A percentile compares a stretch with the other conserved stretches of the same genome.
phyloP scores from a whole-genome alignment of 2,329 filamentous ascomycete genomes.

The Stemphylium lycopersici region DNA sequence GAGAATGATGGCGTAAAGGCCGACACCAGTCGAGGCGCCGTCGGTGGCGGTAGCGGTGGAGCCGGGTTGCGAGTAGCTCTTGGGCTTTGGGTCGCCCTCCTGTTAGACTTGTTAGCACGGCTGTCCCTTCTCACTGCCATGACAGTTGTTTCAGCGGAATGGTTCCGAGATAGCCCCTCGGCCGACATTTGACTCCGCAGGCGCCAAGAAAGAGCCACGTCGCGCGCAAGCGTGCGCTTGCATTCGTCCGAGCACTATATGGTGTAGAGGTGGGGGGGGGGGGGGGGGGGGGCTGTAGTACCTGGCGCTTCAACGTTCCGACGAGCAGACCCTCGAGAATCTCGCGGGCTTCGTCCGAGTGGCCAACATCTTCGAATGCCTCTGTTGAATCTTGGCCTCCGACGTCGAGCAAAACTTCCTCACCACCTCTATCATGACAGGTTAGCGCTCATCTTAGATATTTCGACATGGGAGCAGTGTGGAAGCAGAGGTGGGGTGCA shows the following conservation, averaged over 20 bases:
- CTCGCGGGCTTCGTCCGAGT: constrained; percentile 97
- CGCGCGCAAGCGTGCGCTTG: background rate
- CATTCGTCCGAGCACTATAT: too few relatives aligned
- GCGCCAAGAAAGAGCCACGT: background rate
- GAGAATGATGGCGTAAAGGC: constrained; percentile 80
- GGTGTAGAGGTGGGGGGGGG: background rate
- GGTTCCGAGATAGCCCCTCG: constrained; percentile 23
- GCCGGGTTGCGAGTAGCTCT: constrained; percentile 59
- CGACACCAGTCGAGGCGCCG: constrained; percentile 70
- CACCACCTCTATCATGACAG: constrained; percentile 77
- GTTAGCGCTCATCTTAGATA: constrained; percentile 11
- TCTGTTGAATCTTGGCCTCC: constrained; percentile 95
- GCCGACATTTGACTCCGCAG: background rate
- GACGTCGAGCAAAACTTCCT: constrained; percentile 96
- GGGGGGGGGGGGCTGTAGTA: constrained; percentile 28
- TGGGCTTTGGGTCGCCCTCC: constrained; percentile 80
- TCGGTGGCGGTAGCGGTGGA: constrained; percentile 55
- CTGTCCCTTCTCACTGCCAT: background rate
- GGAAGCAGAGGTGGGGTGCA: constrained; percentile 6
- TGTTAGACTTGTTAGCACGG: constrained; percentile 17
- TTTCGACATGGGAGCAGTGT: background rate
- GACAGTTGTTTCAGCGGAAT: constrained; percentile 18
- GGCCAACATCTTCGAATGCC: constrained; percentile 98
- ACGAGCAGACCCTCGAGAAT: constrained; percentile 68
- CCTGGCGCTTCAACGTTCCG: constrained; percentile 47